Evolutionary conservation across 1,284 basidiomycete species (phyloP).

Genomic region (Trichosporon sp.): DNA sequence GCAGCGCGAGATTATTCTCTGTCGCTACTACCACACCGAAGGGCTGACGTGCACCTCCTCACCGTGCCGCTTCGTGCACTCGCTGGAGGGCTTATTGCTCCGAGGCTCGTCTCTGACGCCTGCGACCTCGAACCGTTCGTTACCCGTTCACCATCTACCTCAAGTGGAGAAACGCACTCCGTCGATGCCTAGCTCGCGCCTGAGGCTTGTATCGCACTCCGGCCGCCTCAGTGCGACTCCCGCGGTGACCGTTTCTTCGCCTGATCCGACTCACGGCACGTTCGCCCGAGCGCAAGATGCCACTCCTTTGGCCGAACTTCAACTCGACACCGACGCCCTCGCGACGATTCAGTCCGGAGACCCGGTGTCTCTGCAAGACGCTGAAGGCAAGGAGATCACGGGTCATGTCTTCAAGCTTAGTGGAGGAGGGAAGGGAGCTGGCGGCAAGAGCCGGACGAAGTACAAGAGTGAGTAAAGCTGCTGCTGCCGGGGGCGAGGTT

Average conservation of each 20-base stretch:
- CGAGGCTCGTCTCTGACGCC: background rate
- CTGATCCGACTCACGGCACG: constrained; percentile 47
- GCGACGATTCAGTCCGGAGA: constrained; percentile 21
- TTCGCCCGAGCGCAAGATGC: constrained; percentile 43
- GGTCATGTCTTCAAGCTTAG: constrained; percentile 54
- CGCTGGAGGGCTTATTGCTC: constrained; percentile 32
- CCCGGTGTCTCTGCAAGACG: constrained; percentile 41
- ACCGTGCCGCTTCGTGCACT: constrained; percentile 57
- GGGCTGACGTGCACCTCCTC: constrained; percentile 55
- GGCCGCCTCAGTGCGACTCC: background rate
- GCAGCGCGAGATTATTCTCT: constrained; percentile 51
- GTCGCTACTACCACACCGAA: constrained; percentile 56
- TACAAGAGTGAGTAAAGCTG: constrained; percentile 48
- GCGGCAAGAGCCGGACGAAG: constrained; percentile 50
- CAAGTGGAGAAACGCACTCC: background rate
- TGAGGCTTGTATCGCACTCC: background rate
- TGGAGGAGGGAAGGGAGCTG: constrained; percentile 54
- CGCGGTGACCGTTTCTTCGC: background rate
- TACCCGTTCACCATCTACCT: background rate
- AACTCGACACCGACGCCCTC: constrained; percentile 25
- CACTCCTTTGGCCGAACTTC: constrained; percentile 25
- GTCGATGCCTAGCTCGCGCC: background rate
- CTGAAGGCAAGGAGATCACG: constrained; percentile 42
- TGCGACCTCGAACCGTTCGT: background rate
- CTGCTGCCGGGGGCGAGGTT: background rate